phyloP scores from a whole-genome alignment of 169 alveolate genomes.

The Cryptosporidium meleagridis region DNA sequence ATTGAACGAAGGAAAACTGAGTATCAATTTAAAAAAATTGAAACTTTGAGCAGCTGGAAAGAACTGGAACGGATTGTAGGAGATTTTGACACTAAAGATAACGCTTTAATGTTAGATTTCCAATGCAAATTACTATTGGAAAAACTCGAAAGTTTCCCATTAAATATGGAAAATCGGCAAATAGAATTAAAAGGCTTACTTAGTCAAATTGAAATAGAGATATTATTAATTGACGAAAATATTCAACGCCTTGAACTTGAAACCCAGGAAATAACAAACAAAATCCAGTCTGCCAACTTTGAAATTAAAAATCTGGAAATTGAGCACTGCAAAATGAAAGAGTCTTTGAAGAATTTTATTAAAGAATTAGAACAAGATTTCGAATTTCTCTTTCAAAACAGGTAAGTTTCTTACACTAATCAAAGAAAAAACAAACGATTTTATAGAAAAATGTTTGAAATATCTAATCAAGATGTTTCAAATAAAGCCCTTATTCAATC shows the following conservation, averaged over 20 bases:
- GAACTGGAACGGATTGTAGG: neutral
- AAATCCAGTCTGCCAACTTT: conserved; percentile 30
- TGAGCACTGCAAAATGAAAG: conserved; percentile 11
- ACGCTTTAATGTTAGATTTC: neutral
- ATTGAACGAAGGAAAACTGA: conserved; percentile 22
- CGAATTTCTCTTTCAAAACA: conserved; percentile 15
- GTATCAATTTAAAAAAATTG: neutral
- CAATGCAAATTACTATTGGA: neutral
- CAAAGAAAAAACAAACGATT: neutral
- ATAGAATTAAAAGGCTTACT: neutral
- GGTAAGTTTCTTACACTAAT: conserved; percentile 27
- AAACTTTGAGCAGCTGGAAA: conserved; percentile 10
- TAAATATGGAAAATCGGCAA: conserved; percentile 5
- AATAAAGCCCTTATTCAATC: neutral
- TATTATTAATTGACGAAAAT: conserved; percentile 26
- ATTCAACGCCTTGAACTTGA: conserved; percentile 29
- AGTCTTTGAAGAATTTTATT: neutral
- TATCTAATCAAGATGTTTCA: neutral
- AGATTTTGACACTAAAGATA: neutral
- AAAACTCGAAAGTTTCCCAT: conserved; percentile 31
- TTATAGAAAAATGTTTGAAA: neutral
- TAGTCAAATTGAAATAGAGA: conserved; percentile 15
- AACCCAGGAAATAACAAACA: conserved; percentile 22
- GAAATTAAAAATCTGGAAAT: conserved; percentile 59
- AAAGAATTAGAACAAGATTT: neutral